Evolutionary conservation across 768 basidiomycete genomes (phyloP), one percentile per base, ranked within the genome.

Genomic region (Kwoniella mangroviensis): DNA sequence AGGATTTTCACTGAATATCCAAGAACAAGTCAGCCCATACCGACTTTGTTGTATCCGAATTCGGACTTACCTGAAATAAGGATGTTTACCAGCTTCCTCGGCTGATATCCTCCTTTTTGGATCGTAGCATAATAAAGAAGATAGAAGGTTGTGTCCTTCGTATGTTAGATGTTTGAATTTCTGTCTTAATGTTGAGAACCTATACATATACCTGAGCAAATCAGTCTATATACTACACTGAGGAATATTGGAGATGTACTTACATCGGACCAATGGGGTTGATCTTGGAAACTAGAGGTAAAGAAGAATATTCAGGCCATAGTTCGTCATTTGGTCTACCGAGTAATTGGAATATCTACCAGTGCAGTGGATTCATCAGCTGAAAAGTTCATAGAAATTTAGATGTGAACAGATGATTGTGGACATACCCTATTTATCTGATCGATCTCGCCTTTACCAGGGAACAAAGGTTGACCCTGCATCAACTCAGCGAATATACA

Each of bases 401-500:
- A 54, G 40, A 42, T 54, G 13, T 26, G 34, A 15, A 1, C 51
- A 3, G 19, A 9, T 19, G 40, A 53, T 45, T n/a, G 42, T 41
- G 2, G 21, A 73, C 82, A 65, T 51, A 86, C 86, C 90, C 93
- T 92, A 60, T 89, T 88, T 58, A 98, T 86, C 71, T 98, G 89
- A 79, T 99, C 96, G 15, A 96, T 85, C 81, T 99, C 97, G 49
- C 90, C 90, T 79, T 95, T 91, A n/a, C 95, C 94, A 84, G 95
- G 96, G 82, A 98, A 94, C n/a, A 98, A 86, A 2, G 97, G 94
- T 82, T 97, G 94, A 73, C 94, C 94, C 75, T 96, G 86, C 76
- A 99, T 88, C 58, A 99, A 86, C 82, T 99, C 97, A 15, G 92
- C 95, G 78, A 98, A 98, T 74, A 99, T 98, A 85, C 97, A 99